Conservation (phyloP, 2,329 filamentous ascomycete genomes). For the Sporothrix brasiliensis region DNA sequence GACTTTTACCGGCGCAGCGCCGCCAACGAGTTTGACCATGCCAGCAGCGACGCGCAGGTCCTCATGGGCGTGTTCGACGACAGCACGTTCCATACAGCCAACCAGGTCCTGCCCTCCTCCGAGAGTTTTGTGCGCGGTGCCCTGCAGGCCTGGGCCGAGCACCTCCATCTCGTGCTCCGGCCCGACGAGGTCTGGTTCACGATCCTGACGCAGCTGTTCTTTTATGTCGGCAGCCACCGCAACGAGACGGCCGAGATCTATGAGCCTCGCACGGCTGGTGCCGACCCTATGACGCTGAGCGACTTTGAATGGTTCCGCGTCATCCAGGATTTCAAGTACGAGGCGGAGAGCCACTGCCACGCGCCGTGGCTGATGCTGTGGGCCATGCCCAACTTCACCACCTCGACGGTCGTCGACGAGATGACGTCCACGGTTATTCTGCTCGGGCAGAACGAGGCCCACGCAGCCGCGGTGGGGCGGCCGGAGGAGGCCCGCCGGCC, state of each 20-base stretch:
- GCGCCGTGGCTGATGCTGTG: conserved; percentile 48
- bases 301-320: conserved; percentile 38
- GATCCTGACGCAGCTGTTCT: conserved; percentile 55
- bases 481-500: conserved; percentile 39
- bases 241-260: conserved; percentile 52
- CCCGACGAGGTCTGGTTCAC: conserved; percentile 61
- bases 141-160: conserved; percentile 53
- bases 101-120: conserved; percentile 38
- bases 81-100: conserved; percentile 30
- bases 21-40: conserved; percentile 37
- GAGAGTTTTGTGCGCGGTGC: conserved; percentile 51
- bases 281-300: conserved; percentile 47
- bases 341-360: conserved; percentile 48
- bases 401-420: conserved; percentile 46
- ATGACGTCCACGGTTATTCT: conserved; percentile 49
- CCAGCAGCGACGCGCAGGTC: conserved; percentile 35
- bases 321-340: conserved; percentile 43
- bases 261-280: conserved; percentile 45
- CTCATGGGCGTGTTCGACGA: conserved; percentile 38
- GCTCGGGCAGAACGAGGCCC: conserved; percentile 51
- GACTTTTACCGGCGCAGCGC: conserved; percentile 36
- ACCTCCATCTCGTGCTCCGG: conserved; percentile 54
- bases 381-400: conserved; percentile 50
- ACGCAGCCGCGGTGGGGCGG: conserved; percentile 32
- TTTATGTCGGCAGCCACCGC: conserved; percentile 53